Conservation (phyloP, 495 filamentous ascomycete species). For the Trichoderma gamsii region DNA sequence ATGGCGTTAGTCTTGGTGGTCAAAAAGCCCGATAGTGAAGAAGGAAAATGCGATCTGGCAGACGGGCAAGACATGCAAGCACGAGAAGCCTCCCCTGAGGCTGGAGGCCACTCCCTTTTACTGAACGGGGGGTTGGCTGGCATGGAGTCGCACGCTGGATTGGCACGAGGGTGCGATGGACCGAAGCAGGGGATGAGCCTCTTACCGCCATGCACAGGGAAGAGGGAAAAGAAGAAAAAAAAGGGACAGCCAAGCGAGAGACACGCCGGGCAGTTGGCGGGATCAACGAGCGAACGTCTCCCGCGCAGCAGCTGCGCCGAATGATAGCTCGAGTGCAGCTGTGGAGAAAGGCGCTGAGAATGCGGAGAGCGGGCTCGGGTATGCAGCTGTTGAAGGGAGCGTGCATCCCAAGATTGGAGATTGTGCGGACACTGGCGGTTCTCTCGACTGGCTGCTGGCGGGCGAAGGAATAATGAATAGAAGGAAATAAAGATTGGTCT, state of each 20-base stretch:
- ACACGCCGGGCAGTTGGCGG: slow-evolving; percentile 47
- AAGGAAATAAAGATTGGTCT: not conserved
- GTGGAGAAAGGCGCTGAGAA: slow-evolving; percentile 15
- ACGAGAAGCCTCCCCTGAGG: slow-evolving; percentile 4
- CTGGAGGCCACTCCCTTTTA: slow-evolving; percentile 8
- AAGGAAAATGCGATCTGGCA: slow-evolving; percentile 22
- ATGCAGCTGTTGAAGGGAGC: slow-evolving; percentile 16
- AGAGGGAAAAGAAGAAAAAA: slow-evolving; percentile 48
- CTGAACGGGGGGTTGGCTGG: slow-evolving; percentile 10
- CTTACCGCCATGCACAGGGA: slow-evolving; percentile 59
- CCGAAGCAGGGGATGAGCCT: slow-evolving; percentile 23
- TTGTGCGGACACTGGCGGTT: not conserved
- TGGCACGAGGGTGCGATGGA: slow-evolving; percentile 14
- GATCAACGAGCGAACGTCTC: slow-evolving; percentile 69
- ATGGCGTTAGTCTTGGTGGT: slow-evolving; percentile 25
- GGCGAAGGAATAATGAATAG: slow-evolving; percentile 15
- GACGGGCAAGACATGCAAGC: slow-evolving; percentile 26
- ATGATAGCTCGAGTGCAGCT: slow-evolving; percentile 10
- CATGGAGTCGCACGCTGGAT: slow-evolving; percentile 8
- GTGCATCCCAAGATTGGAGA: slow-evolving; percentile 5
- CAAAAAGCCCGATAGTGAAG: slow-evolving; percentile 22
- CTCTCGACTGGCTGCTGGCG: not conserved
- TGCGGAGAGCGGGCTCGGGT: slow-evolving; percentile 3
- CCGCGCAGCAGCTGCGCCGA: slow-evolving; percentile 33
- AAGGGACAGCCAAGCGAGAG: slow-evolving; percentile 28